Conservation (phyloP, 176 grass and related monocot genomes). For the Oryza meridionalis region DNA sequence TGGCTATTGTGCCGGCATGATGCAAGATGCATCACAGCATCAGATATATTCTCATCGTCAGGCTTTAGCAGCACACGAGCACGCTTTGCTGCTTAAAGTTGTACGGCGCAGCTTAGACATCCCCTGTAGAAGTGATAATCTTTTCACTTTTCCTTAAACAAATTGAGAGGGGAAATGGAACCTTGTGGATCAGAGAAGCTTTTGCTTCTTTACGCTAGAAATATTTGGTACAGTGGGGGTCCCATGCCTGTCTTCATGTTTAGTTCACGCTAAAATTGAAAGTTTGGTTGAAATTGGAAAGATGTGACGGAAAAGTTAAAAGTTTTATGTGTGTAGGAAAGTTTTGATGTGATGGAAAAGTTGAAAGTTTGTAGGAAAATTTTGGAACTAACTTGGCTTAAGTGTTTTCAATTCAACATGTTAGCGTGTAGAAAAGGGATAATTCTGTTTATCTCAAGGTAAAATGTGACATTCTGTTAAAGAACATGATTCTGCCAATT, state of each 20-base stretch:
- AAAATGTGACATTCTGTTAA: not conserved
- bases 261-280: too few species aligned
- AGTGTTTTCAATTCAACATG: not conserved
- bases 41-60: conserved; percentile 28
- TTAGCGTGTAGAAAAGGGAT: not conserved
- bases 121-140: conserved; percentile 41
- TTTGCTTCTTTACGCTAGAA: not conserved
- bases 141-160: conserved; percentile 42
- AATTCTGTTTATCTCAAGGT: not conserved
- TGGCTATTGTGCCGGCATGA: conserved; percentile 3
- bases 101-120: conserved; percentile 18
- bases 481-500: not conserved
- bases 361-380: too few species aligned
- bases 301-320: too few species aligned
- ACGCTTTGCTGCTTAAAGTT: conserved; percentile 36
- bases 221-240: not conserved
- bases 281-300: too few species aligned
- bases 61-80: conserved; percentile 39
- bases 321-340: too few species aligned
- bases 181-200: conserved; percentile 33
- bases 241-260: not conserved
- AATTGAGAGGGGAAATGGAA: conserved; percentile 32
- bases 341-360: too few species aligned
- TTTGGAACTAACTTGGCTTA: too few species aligned
- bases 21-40: conserved; percentile 2